Base-by-base conservation (phyloP, 1,139 yeast species). In the Wickerhamomyces sp. region DNA sequence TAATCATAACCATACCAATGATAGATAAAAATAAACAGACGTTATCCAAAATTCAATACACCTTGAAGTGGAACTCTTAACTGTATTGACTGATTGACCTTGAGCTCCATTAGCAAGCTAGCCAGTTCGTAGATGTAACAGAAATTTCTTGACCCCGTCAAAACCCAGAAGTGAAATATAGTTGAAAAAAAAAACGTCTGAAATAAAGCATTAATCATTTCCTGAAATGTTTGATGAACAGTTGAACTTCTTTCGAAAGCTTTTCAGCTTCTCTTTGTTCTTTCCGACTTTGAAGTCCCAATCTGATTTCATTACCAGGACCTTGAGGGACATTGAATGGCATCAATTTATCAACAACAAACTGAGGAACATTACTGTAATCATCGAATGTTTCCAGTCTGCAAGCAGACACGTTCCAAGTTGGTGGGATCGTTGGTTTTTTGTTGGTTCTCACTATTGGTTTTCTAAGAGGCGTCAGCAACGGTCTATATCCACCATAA, bases 291-390 rank as follows among this genome's bases (percentile, higher is more conserved):
- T 41, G 38, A 8, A 41, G 24, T 4, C 49, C 49, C 6, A 49
- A 24, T 39, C 52, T 46, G 16, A 51, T 42, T 32, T 51, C 55
- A 26, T 38, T 44, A 4, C 55, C 55, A 6, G 55, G 54, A 2
- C 19, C 18, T 20, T 39, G 38, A 3, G 55, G 55, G 8, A 26
- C 21, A 13, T 37, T 38, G 31, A 44, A 51, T 7, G 55, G 54
- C 5, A 31, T 30, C 35, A 49, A 28, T 32, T 45, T 48, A 36
- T 51, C 53, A 26, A 47, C 49, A 16, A 51, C 45, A 26, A 47
- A 51, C 31, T 49, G 51, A 20, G 55, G 55, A 12, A 51, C 41
- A 16, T 41, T 39, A 17, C 39, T 36, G 28, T 31, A 49, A 28
- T 48, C 52, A 28, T 45, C 51, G 41, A 48, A 49, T 5, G 39